Conservation (phyloP, 352 stramenopile species). For the Phytophthora lateralis region DNA sequence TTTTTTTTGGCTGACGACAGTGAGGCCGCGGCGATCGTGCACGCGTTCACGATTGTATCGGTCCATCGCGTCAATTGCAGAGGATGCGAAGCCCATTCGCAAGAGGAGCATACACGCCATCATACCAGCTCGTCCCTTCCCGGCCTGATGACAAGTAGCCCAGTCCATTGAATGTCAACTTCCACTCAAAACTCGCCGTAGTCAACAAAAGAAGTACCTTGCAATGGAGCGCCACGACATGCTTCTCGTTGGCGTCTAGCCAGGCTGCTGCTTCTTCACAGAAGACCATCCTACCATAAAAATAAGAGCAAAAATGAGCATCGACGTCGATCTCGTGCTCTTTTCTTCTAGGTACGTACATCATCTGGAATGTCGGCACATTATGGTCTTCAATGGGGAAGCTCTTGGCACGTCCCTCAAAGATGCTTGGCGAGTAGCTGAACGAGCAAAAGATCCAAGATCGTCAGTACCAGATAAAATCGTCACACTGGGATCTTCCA, state of each 20-base stretch:
- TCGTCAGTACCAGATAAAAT: neutral
- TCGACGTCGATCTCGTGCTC: neutral
- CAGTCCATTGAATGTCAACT: neutral
- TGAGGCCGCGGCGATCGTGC: conserved; percentile 58
- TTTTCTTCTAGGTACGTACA: conserved; percentile 35
- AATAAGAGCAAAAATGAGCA: neutral
- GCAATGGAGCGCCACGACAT: conserved; percentile 73
- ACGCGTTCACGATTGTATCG: conserved; percentile 74
- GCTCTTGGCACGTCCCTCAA: conserved; percentile 49
- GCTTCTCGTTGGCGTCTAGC: conserved; percentile 44
- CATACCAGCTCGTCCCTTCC: conserved; percentile 78
- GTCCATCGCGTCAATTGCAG: conserved; percentile 57
- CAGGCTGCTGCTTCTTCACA: conserved; percentile 73
- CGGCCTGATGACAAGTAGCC: conserved; percentile 36
- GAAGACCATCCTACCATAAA: conserved; percentile 59
- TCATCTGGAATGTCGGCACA: conserved; percentile 66
- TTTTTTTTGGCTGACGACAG: conserved; percentile 71
- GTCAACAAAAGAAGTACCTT: conserved; percentile 42
- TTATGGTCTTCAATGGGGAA: conserved; percentile 83
- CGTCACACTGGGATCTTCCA: neutral
- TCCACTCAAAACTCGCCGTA: neutral
- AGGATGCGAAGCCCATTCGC: conserved; percentile 57
- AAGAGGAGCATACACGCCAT: conserved; percentile 81
- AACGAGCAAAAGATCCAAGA: neutral
- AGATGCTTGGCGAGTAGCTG: conserved; percentile 61